Evolutionary conservation across 2,329 filamentous ascomycete species (phyloP), one percentile per base, ranked within the genome.

Genomic region (Pestalotiopsis sp.): DNA sequence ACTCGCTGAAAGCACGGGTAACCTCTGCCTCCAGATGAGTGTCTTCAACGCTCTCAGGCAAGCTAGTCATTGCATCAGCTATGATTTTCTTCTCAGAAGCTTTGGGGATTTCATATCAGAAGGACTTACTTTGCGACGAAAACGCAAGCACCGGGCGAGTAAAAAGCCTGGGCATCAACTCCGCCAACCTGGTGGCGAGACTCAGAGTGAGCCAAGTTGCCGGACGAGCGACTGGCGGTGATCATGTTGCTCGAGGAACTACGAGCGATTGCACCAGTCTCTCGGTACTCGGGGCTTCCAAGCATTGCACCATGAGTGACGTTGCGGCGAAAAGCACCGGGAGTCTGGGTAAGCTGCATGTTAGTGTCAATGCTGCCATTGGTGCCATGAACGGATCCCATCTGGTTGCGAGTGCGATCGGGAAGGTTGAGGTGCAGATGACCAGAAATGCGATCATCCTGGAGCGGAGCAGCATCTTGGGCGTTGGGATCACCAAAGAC

Each of bases 111-210:
- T 48, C 38, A 17, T 55, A 3, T 14, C 2, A 4, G n/a, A 20
- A 13, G 6, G 30, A 81, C 86, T 81, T 82, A 91, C 89, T 91
- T 91, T 39, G 89, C 89, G 48, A 90, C 88, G 72, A 91, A 91
- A 44, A 91, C 82, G 73, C 89, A 91, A 52, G 86, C 85, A 7
- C 82, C 83, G 0, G 87, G 81, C 0, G 86, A 83, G 65, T 86
- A 87, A 44, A 84, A 77, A 0, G 78, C 78, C 73, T 89, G 87
- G 3, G 86, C 83, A 71, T 88, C 85, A 2, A 83, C 75, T 10
- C 74, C 73, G n/a, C 73, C 73, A 63, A 74, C 70, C 39, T 71
- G 68, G 58, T 75, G 66, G 56, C 75, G 71, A 55, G 44, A 73
- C 48, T 68, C 66, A 17, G 67, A 10, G 35, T 70, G 62, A 11